Base-by-base conservation (phyloP, 805 yeast species). In the Metschnikowia vanudenii region DNA sequence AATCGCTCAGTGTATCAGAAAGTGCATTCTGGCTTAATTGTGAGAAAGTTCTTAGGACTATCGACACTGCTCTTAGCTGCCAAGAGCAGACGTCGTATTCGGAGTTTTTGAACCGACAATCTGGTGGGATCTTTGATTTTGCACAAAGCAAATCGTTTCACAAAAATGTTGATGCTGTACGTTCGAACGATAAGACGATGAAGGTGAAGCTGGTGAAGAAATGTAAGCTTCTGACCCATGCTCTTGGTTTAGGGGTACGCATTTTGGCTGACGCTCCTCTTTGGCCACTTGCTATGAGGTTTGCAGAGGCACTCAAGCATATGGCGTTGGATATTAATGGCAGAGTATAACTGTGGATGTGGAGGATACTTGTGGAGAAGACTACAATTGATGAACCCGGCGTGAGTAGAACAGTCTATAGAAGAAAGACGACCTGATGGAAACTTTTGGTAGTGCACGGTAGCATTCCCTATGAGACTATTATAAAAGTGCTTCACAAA, bases 241-340 rank as follows among this genome's bases (percentile, higher is more conserved):
- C 83, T 17, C 64, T 86, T 34, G 82, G 84, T 46, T 64, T 86
- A 32, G 95, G 94, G 34, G 86, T 86, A 11, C 70, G 89, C 55
- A 83, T 86, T 26, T 69, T 86, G 42, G 89, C 90, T 3, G 94
- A 86, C 69, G 91, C 91, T 0, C 94, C 94, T 13, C 84, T 86
- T 20, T 86, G 95, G 95, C 94, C 94, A 0, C 76, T 85, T 41
- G 87, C 90, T 0, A 68, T 86, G 62, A 78, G 84, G 16, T 84
- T 85, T 69, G 92, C 92, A 0, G 92, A 85, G 60, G 90, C 89
- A 2, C 70, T 85, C 56, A 85, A 84, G 59, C 77, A 82, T 28
- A 75, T 90, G 58, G 61, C 60, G 29, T 53, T 51, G 41, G 50
- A 56, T 10, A 40, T 26, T 8, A 37, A 32, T 9, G 31, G 31